phyloP scores from a whole-genome alignment of 768 basidiomycete species.

The Hygrocybe punicea region DNA sequence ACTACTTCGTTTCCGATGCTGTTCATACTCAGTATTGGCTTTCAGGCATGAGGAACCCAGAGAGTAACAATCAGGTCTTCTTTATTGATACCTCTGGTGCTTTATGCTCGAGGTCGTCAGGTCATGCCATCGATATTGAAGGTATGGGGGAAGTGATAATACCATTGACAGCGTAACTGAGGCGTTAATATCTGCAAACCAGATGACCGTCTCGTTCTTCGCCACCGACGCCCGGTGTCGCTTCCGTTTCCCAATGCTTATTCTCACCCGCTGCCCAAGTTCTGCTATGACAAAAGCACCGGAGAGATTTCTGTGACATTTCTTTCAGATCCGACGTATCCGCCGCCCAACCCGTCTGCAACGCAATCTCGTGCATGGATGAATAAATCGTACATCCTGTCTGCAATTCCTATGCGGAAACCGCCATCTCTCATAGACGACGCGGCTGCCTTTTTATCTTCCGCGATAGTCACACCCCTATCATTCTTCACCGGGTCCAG shows the following conservation, averaged over 20 bases:
- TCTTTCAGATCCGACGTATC: constrained; percentile 60
- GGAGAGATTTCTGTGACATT: constrained; percentile 62
- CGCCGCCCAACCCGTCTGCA: constrained; percentile 32
- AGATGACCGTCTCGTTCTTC: constrained; percentile 67
- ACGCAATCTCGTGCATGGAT: constrained; percentile 49
- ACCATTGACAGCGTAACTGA: too few species aligned
- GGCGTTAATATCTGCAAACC: not conserved
- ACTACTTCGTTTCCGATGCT: not conserved
- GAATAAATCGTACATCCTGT: constrained; percentile 57
- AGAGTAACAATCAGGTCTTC: constrained; percentile 78
- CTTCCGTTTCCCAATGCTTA: constrained; percentile 75
- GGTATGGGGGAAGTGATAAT: too few species aligned
- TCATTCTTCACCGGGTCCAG: constrained; percentile 46
- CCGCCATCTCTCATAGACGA: constrained; percentile 69
- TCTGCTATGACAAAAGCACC: constrained; percentile 53
- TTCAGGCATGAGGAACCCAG: constrained; percentile 62
- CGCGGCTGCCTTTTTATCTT: constrained; percentile 62
- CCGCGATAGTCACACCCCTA: constrained; percentile 58
- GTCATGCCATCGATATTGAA: constrained; percentile 80
- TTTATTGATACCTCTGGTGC: constrained; percentile 77
- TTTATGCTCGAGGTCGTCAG: constrained; percentile 72
- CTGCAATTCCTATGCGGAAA: constrained; percentile 63
- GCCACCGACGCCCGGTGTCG: constrained; percentile 73
- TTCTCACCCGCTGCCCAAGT: constrained; percentile 72
- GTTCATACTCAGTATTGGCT: not conserved